Base-by-base conservation (phyloP, 805 yeast genomes). In the Peterozyma toletana region DNA sequence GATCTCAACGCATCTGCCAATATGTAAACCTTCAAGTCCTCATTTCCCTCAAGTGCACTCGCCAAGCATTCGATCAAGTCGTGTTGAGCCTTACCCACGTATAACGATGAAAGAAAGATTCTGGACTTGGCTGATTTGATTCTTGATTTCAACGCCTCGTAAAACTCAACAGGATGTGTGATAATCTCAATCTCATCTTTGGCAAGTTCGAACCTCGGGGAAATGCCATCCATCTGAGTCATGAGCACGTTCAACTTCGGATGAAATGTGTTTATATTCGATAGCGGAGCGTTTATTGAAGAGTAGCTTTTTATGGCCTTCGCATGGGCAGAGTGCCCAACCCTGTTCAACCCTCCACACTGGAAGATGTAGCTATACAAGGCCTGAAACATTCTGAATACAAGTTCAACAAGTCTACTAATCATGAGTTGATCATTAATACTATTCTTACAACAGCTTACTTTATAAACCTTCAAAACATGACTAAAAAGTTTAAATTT, bases 1-100 rank as follows among this genome's bases (percentile, higher is more conserved):
- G 96, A 96, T 52, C 99, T 65, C 39, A 93, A 70, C 11, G 90
- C 95, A 62, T 93, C 99, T 5, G 90, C 73, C 42, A 93, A 67
- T 21, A 93, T 79, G 46, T 75, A 76, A 1, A 93, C 85, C 51
- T 76, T 72, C 47, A 93, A 68, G 18, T 77, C 64, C 2, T 80
- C 75, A 48, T 86, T 87, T 2, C 57, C 53, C 1, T 56, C 53
- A 51, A 93, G 60, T 0, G 96, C 90, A 6, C 65, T 59, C 11
- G 73, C 72, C 3, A 93, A 50, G 48, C 83, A 75, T 7, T 72
- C 69, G 11, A 90, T 68, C 21, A 93, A 71, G 47, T 91, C 98
- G 40, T 73, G 64, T 59, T 93, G 96, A 1, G 78, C 60, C 52
- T 82, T 85, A 2, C 99, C 99, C 39, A 93, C 70, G 58, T 93